Base-by-base conservation (phyloP, 1,139 yeast genomes). In the Yueomyces sp. region DNA sequence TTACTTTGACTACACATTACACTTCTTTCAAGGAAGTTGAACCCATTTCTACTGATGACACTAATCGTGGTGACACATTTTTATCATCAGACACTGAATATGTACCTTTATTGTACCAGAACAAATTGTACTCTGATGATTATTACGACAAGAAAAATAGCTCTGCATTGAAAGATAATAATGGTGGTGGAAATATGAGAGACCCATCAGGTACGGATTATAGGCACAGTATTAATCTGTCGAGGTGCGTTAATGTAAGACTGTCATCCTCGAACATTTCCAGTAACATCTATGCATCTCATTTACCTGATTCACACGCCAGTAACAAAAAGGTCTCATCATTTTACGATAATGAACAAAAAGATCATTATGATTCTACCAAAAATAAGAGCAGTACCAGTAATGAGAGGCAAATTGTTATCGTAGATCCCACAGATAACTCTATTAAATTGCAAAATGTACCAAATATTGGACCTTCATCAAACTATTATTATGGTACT, bases 171-270 rank as follows among this genome's bases (percentile, higher is more conserved):
- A 45, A 44, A 6, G 28, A 36, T 26, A 37, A 44, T 34, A 39
- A 39, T 11, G 42, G 42, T 29, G 30, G 33, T 36, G 37, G 37
- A 27, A 40, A 35, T 37, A 35, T 36, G 9, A 36, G 36, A 41
- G 19, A 19, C 19, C 19, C 19, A 19, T 19, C 19, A 19, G 41
- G 9, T 39, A 42, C 26, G 36, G 31, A 29, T 37, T 43, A 31
- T 11, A 33, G 35, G n/a, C 48, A 50, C 4, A 51, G 50, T 27
- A 58, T 58, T n/a, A 55, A 60, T 1, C 44, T 58, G 25, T 55
- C 62, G 7, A 54, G 50, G 43, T 59, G 63, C 47, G 49, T 57
- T 9, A 55, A 50, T n/a, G 47, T 57, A 27, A 50, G 62, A 40
- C 47, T 52, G 8, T 43, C 50, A 9, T 52, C 61, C 26, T 59